A percentile compares a stretch with the other conserved stretches of the same genome.
These are phyloP conservation scores for Apiospora koreana DNA, from an alignment of 2,329 filamentous ascomycete genomes.

Conservation along the genomic window DNA sequence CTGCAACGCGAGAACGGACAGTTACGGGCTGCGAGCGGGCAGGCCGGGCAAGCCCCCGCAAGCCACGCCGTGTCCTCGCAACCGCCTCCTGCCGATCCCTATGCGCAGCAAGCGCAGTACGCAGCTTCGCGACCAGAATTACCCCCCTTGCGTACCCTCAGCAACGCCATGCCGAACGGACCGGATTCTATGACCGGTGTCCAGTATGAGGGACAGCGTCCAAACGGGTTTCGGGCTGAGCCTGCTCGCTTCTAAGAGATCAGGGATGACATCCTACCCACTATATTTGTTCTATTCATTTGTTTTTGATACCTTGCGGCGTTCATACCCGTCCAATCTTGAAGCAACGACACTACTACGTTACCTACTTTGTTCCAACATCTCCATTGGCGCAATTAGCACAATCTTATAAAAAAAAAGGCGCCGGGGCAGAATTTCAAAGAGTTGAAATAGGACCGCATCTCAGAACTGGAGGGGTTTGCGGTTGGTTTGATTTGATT, in stretches of 20 bases:
- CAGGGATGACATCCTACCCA: not conserved
- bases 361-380: not conserved
- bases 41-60: constrained; percentile 22
- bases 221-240: constrained; percentile 16
- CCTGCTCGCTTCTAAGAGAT: not conserved
- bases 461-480: not conserved
- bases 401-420: not conserved
- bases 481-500: constrained; percentile 1
- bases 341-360: not conserved
- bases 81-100: constrained; percentile 30
- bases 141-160: constrained; percentile 57
- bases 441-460: not conserved
- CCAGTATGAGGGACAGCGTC: constrained; percentile 56
- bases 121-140: constrained; percentile 47
- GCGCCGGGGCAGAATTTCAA: not conserved
- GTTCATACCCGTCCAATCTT: not conserved
- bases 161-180: constrained; percentile 40
- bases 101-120: constrained; percentile 22
- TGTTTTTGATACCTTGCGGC: constrained; percentile 6
- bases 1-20: constrained; percentile 51
- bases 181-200: constrained; percentile 68
- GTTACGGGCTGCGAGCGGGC: constrained; percentile 35
- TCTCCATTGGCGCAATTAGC: not conserved
- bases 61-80: constrained; percentile 27
- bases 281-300: not conserved